A percentile compares a stretch with the other conserved stretches of the same genome.
These are phyloP conservation scores for Dissophora ornata DNA, from an alignment of 192 early-diverging fungal genomes.

Conservation along the genomic window DNA sequence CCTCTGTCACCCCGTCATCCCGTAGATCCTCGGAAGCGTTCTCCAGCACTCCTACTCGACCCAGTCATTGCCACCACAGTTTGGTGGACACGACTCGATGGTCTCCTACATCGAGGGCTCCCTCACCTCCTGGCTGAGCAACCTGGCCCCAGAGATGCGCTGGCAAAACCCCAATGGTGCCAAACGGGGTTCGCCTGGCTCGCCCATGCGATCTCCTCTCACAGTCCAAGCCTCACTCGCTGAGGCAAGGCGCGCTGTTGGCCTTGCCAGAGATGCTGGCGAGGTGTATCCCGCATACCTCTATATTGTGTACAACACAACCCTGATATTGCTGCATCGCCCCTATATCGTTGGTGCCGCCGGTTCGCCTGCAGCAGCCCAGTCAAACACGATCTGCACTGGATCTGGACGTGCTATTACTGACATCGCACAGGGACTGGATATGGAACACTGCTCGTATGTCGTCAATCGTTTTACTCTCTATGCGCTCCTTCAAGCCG, in stretches of 20 bases:
- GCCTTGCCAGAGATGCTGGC: conserved; percentile 26
- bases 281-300: conserved; percentile 50
- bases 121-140: conserved; percentile 49
- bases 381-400: conserved; percentile 54
- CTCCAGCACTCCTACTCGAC: conserved; percentile 54
- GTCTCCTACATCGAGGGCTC: conserved; percentile 50
- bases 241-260: conserved; percentile 22
- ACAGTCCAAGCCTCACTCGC: conserved; percentile 16
- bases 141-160: conserved; percentile 51
- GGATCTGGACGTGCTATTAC: conserved; percentile 54
- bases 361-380: conserved; percentile 45
- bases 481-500: conserved; percentile 51
- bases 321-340: conserved; percentile 60
- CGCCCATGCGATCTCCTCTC: conserved; percentile 32
- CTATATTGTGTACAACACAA: conserved; percentile 57
- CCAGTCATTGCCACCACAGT: conserved; percentile 46
- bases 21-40: conserved; percentile 49
- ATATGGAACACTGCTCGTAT: conserved; percentile 53
- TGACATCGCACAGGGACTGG: conserved; percentile 38
- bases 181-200: conserved; percentile 35
- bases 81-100: conserved; percentile 52
- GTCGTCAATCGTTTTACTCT: conserved; percentile 45
- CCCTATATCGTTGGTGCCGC: conserved; percentile 62
- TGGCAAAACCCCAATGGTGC: conserved; percentile 42
- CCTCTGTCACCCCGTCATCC: background rate